Conservation (phyloP, 768 basidiomycete genomes). For the Holtermanniella nyarrowii region DNA sequence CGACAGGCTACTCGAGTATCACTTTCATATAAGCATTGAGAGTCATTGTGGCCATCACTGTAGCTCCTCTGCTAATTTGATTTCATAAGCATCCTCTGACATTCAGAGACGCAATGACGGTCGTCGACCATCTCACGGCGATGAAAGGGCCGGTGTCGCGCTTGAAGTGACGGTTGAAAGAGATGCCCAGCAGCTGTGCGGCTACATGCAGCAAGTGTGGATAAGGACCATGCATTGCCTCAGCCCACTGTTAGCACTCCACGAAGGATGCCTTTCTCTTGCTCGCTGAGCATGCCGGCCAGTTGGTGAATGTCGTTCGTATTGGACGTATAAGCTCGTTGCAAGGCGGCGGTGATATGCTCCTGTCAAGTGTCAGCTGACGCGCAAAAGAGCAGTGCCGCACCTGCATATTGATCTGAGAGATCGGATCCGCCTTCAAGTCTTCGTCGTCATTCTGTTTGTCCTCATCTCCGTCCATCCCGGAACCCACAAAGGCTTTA, state of each 20-base stretch:
- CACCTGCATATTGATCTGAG: conserved; percentile 70
- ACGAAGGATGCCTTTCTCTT: conserved; percentile 35
- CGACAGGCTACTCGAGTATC: no score
- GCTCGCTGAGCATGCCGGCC: conserved; percentile 27
- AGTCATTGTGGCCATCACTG: no score
- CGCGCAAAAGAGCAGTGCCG: conserved; percentile 15
- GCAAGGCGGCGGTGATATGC: conserved; percentile 35
- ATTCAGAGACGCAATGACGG: no score
- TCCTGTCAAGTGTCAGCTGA: conserved; percentile 15
- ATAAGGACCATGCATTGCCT: no score
- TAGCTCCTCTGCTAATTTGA: no score
- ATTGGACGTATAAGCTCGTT: conserved; percentile 37
- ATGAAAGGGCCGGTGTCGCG: no score
- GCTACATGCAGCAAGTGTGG: no score
- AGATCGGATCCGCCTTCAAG: conserved; percentile 72
- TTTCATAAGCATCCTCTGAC: no score
- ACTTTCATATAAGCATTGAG: no score
- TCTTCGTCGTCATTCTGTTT: conserved; percentile 74
- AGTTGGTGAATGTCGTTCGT: conserved; percentile 33
- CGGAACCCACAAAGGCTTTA: conserved; percentile 47
- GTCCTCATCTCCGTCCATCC: conserved; percentile 65
- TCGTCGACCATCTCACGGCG: no score
- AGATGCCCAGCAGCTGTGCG: no score
- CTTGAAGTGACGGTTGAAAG: no score
- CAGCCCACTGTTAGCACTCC: conserved; percentile 22